phyloP scores from a whole-genome alignment of 257 asterid genomes.

The Salvia miltiorrhiza region DNA sequence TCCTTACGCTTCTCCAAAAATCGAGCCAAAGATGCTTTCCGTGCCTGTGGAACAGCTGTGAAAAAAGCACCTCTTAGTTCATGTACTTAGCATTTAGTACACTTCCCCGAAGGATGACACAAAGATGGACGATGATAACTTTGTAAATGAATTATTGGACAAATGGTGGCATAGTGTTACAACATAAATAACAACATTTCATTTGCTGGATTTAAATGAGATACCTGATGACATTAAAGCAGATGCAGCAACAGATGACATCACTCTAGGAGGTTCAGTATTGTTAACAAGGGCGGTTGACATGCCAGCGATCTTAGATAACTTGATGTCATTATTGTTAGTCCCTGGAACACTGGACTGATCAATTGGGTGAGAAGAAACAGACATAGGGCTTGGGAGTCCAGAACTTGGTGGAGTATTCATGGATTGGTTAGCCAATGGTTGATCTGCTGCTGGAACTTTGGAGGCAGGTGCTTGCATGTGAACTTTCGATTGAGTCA shows the following conservation, averaged over 20 bases:
- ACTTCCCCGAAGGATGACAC: background rate
- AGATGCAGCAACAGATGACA: constrained; percentile 40
- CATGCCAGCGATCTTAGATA: constrained; percentile 31
- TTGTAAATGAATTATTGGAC: background rate
- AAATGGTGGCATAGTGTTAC: too few species aligned
- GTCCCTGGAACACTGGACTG: constrained; percentile 31
- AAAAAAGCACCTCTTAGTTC: background rate
- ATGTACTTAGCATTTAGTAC: background rate
- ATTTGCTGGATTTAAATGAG: background rate
- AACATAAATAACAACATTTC: background rate
- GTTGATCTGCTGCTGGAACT: constrained; percentile 37
- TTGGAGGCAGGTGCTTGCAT: constrained; percentile 42
- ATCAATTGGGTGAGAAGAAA: constrained; percentile 56
- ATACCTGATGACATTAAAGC: constrained; percentile 50
- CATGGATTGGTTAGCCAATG: constrained; percentile 34
- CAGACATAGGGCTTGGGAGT: constrained; percentile 59
- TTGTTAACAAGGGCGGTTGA: constrained; percentile 29
- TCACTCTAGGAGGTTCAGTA: constrained; percentile 42
- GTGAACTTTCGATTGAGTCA: constrained; percentile 40
- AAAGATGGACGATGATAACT: background rate
- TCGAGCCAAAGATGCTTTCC: constrained; percentile 70
- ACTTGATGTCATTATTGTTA: constrained; percentile 36
- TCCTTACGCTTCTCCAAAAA: constrained; percentile 67
- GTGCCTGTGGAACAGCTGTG: constrained; percentile 69
- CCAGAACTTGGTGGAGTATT: constrained; percentile 37